phyloP scores from a whole-genome alignment of 164 flowering plant species.

The Kalanchoe fedtschenkoi region DNA sequence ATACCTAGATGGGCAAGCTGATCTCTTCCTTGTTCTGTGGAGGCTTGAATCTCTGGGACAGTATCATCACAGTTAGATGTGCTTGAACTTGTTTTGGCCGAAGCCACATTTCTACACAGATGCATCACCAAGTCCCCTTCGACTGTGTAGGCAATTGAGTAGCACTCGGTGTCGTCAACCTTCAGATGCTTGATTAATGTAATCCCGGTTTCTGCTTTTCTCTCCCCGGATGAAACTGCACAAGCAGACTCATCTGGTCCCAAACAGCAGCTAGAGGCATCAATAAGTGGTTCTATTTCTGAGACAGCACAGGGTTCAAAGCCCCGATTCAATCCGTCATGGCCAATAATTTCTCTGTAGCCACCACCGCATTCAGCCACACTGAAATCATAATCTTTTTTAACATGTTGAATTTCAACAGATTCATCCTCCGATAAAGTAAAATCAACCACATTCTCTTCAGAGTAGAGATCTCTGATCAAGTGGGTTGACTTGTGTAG shows the following conservation, averaged over 20 bases:
- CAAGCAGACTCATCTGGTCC: not conserved
- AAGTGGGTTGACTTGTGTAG: slow-evolving; percentile 3
- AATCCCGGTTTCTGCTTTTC: not conserved
- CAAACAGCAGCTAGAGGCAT: not conserved
- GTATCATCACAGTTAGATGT: not conserved
- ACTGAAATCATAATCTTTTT: not conserved
- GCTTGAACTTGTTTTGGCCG: not conserved
- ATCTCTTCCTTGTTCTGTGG: slow-evolving; percentile 4
- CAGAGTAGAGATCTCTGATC: not conserved
- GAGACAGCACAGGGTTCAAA: not conserved
- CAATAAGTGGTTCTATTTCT: not conserved
- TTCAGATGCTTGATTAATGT: slow-evolving; percentile 22
- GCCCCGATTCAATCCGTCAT: not conserved
- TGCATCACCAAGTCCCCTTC: slow-evolving; percentile 6
- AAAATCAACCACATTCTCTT: slow-evolving; percentile 2
- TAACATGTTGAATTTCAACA: no score
- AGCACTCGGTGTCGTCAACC: slow-evolving; percentile 16
- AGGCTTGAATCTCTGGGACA: not conserved
- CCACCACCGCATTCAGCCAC: not conserved
- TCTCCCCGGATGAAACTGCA: not conserved
- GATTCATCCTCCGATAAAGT: not conserved
- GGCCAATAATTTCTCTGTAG: no score
- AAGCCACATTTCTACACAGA: not conserved
- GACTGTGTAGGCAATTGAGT: not conserved
- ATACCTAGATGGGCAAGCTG: slow-evolving; percentile 29